Conservation (phyloP, 2,329 filamentous ascomycete species). For the Microdochium trichocladiopsis region DNA sequence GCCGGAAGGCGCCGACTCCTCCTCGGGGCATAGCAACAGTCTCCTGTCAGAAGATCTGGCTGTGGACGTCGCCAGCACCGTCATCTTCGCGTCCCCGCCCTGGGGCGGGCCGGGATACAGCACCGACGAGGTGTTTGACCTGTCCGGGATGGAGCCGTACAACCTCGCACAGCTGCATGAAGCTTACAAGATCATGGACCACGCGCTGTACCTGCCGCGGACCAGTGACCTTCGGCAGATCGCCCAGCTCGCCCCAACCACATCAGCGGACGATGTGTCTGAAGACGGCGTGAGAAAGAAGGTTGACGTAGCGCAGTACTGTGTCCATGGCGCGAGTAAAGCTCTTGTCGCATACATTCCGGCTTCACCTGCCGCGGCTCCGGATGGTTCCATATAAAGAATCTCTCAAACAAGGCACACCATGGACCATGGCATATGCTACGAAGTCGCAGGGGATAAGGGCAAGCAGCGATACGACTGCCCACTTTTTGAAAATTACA, state of each 20-base stretch:
- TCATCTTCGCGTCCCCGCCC: constrained; percentile 51
- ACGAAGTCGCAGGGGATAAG: no score
- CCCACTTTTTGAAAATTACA: no score
- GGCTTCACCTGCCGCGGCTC: neutral
- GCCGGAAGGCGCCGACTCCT: no score
- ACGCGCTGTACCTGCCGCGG: constrained; percentile 76
- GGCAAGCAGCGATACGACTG: no score
- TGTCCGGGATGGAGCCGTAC: constrained; percentile 86
- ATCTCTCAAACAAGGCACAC: no score
- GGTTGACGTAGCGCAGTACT: constrained; percentile 80
- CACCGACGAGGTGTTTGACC: constrained; percentile 66
- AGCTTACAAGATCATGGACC: constrained; percentile 52
- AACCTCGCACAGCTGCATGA: constrained; percentile 55
- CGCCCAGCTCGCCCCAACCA: constrained; percentile 44
- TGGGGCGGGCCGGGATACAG: constrained; percentile 53
- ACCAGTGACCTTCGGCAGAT: constrained; percentile 79
- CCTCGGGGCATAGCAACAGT: no score
- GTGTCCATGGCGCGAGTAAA: constrained; percentile 84
- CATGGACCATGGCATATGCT: no score
- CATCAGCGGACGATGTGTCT: constrained; percentile 13
- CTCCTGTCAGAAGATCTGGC: constrained; percentile 25
- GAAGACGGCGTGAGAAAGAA: constrained; percentile 31
- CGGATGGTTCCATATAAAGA: no score
- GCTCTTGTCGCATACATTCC: constrained; percentile 57
- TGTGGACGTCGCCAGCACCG: constrained; percentile 32